Evolutionary conservation across 208 protist genomes (phyloP).

Genomic region (Trypanosoma melophagium): DNA sequence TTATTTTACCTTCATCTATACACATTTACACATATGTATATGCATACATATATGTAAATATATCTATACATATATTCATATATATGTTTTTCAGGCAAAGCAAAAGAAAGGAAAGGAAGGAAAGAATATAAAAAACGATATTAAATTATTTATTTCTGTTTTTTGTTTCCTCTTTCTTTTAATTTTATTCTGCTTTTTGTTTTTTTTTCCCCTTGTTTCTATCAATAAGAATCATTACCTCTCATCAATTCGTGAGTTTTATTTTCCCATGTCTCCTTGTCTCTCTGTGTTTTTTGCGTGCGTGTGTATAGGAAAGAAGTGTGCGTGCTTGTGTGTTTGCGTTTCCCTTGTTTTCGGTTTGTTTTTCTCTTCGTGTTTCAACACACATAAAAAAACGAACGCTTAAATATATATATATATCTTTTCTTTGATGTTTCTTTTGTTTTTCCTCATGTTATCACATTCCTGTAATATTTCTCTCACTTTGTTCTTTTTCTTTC

Average conservation of each 20-base stretch:
- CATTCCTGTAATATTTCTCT: not conserved
- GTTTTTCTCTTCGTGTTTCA: slow-evolving; percentile 3
- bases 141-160: not conserved
- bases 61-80: not conserved
- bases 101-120: not conserved
- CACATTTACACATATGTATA: slow-evolving; percentile 8
- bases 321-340: not conserved
- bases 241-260: no score
- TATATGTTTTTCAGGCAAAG: not conserved
- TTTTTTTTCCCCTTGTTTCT: slow-evolving; percentile 15
- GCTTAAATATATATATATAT: not conserved
- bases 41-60: not conserved
- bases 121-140: not conserved
- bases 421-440: not conserved
- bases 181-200: slow-evolving; percentile 5
- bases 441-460: not conserved
- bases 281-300: not conserved
- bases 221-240: no score
- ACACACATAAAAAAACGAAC: not conserved
- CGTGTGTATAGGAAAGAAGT: not conserved
- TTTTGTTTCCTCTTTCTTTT: not conserved
- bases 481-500: not conserved
- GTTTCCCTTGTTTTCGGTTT: not conserved
- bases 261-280: not conserved
- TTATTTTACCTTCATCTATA: no score